Evolutionary conservation across 805 yeast genomes (phyloP), one percentile per base, ranked within the genome.

Genomic region (Candida fluviatilis): DNA sequence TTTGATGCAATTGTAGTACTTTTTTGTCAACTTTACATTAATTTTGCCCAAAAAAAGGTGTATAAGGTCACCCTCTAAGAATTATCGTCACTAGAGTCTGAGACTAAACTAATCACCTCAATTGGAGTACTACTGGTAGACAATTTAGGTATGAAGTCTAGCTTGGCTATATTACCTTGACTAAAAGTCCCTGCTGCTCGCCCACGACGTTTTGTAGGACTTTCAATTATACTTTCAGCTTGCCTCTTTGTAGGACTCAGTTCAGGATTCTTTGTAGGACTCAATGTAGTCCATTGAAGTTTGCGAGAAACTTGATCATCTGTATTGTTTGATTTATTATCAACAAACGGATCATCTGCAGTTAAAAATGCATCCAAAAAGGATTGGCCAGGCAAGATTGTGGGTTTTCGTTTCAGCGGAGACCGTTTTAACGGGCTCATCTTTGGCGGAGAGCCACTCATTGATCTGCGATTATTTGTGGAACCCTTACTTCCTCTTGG

Each of bases 371-470:
- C 21, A 16, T 33, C 35, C 19, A 33, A 23, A n/a, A 33, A 23
- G 4, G 35, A 18, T 24, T 33, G 35, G 17, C 35, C 35, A 4
- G 35, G 35, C 14, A 33, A 33, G 14, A 33, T 4, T 5, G 35
- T 4, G n/a, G 27, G 16, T 23, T 33, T 33, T 15, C 35, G 35
- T 14, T 33, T 33, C 14, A 17, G 16, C 4, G 18, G 18, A 7
- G 14, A 12, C 13, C 32, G 7, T 26, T 7, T 26, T 8, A 12
- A 13, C 15, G 13, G 29, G 5, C 18, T 29, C 11, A n/a, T 6
- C 18, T 23, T 33, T 7, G 13, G 17, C 8, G 34, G 34, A 11
- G 34, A 18, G 6, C 8, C 8, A 13, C 10, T 21, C 6, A 21
- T 21, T 6, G 24, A 21, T 6, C 6, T 10, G 10, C 6, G 24